Evolutionary conservation across 2,329 filamentous ascomycete species (phyloP), one percentile per base, ranked within the genome.

Genomic region (Pseudophaeomoniella oleicola): DNA sequence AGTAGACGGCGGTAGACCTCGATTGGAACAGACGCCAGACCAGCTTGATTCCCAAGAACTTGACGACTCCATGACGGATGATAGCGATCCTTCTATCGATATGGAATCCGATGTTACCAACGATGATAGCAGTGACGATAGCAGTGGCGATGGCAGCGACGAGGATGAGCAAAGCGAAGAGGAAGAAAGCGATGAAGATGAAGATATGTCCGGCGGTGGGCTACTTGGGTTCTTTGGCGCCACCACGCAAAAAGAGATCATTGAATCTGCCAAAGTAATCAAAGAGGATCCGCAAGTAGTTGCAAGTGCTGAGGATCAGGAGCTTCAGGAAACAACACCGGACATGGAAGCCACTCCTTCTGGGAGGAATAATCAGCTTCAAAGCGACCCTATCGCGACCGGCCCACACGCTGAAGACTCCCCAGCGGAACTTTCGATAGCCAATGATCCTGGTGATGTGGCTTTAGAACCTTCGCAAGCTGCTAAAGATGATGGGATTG

Each of bases 221-320:
- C 46, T 67, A 32, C 44, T 67, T 30, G 64, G 63, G 1, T 66
- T 69, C 40, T 66, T 67, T 42, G 22, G 22, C n/a, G 22, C 22
- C 9, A 9, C 22, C n/a, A 59, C 60, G 12, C 55, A 56, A 13
- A 59, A 60, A 22, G 54, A 62, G n/a, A 41, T 54, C n/a, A 39
- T 48, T 15, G 37, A 39, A 5, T 39, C 43, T 29, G 37, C 39
- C 6, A 34, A 40, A n/a, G 44, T 42, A 19, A 45, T 42, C 30
- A 47, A 47, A 32, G 42, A 36, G 13, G 39, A 38, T 31, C 39
- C 35, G 10, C 6, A 9, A 27, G 22, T 9, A 9, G 22, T 27
- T 9, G 22, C n/a, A 9, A n/a, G n/a, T n/a, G 6, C 22, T n/a
- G 22, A n/a, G 9, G 9, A 9, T 9, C 22, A 6, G n/a, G 22